Conservation (phyloP, 306 rosid species). For the Dalbergia cultrata region DNA sequence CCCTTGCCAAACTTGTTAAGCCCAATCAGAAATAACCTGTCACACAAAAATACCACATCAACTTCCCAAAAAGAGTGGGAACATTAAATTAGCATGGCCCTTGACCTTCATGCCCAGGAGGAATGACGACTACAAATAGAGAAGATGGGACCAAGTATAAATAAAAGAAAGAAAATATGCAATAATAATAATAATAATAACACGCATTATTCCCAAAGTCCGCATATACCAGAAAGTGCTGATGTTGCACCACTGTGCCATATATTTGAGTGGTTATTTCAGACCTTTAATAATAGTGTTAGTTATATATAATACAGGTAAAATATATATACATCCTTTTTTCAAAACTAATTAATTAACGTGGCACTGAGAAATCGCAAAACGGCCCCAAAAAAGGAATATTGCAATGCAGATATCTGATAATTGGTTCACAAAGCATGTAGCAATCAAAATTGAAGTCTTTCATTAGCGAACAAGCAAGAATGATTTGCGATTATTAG, state of each 20-base stretch:
- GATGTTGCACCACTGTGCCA: not conserved
- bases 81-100: not conserved
- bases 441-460: not conserved
- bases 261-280: not conserved
- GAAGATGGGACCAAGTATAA: not conserved
- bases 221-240: not conserved
- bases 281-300: not conserved
- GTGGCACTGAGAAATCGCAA: not conserved
- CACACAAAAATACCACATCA: not conserved
- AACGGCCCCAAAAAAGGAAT: not conserved
- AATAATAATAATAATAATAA: not conserved
- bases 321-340: too few species aligned
- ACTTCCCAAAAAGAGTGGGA: not conserved
- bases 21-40: conserved; percentile 81
- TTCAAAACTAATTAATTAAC: not conserved
- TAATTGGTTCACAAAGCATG: too few species aligned
- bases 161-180: not conserved
- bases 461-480: too few species aligned
- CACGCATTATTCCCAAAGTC: not conserved
- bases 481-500: not conserved
- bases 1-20: conserved; percentile 78
- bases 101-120: not conserved
- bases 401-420: conserved; percentile 21
- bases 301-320: not conserved
- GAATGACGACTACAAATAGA: not conserved